Conservation (phyloP, 371 early-diverging fungal species). For the Mortierella sp. region DNA sequence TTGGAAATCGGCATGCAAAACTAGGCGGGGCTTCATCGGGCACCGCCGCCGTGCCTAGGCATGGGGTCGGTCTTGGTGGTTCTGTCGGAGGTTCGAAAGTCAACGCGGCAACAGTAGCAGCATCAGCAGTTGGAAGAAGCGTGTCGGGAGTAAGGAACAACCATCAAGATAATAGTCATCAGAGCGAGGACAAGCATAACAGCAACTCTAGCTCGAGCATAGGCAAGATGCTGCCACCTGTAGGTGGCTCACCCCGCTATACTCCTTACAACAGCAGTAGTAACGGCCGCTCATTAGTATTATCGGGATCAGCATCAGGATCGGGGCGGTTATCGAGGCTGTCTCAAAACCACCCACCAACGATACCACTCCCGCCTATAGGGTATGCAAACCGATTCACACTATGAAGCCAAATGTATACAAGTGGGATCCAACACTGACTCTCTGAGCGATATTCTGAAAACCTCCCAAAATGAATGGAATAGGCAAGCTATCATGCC, state of each 20-base stretch:
- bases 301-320: too few relatives aligned
- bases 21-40: conserved; percentile 38
- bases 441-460: too few relatives aligned
- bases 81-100: conserved; percentile 21
- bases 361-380: background rate
- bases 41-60: too few relatives aligned
- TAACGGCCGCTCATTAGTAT: conserved; percentile 24
- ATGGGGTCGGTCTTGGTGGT: conserved; percentile 36
- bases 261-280: too few relatives aligned
- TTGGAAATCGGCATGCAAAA: conserved; percentile 40
- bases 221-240: conserved; percentile 42
- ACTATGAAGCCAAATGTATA: too few relatives aligned
- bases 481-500: conserved; percentile 26
- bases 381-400: conserved; percentile 21
- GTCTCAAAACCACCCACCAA: background rate
- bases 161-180: too few relatives aligned
- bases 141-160: too few relatives aligned
- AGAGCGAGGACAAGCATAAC: too few relatives aligned
- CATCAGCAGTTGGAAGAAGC: conserved; percentile 1
- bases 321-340: conserved; percentile 6
- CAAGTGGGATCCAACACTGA: too few relatives aligned
- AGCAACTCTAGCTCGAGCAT: conserved; percentile 9
- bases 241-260: conserved; percentile 32
- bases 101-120: conserved; percentile 9
- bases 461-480: background rate